Base-by-base conservation (phyloP, 2,329 filamentous ascomycete species). In the Cryphonectria japonica region DNA sequence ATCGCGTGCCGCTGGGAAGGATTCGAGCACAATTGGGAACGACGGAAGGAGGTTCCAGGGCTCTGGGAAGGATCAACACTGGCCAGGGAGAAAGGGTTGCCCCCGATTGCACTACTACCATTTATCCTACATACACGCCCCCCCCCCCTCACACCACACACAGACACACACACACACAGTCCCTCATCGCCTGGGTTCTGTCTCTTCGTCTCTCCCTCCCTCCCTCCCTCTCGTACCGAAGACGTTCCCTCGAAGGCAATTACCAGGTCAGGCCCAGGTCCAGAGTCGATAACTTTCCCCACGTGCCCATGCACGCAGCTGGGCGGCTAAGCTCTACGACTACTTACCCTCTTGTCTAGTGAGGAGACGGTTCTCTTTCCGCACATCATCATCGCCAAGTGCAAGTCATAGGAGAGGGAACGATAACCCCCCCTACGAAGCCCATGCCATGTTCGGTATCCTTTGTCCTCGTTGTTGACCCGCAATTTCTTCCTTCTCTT, bases 11-110 rank as follows among this genome's bases (percentile, higher is more conserved):
- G 19, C 60, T 39, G 60, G 16, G 60, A 62, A 62, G 60, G 34
- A 62, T 62, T 41, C 60, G 60, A 62, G 59, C 29, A 22, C 34
- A 62, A 8, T n/a, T 62, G 32, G 29, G 9, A 59, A 50, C 43
- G 52, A 57, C 26, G 29, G 8, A 16, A 22, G 37, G 22, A 22
- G 39, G 29, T 63, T 34, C 61, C 61, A 63, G 39, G 34, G 61
- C 34, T 43, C 37, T 43, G 61, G 61, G 61, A 63, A 43, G 37
- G 61, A 63, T 63, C 61, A 43, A 43, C 61, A 43, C 34, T 9
- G 59, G 61, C 61, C 37, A 63, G 61, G 61, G 34, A 19, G 32
- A 39, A 39, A 8, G 57, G 3, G 57, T 34, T 13, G 57, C 32
- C 26, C 26, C 26, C 32, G n/a, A n/a, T 26, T 11, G 3, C 26